phyloP scores from a whole-genome alignment of 495 filamentous ascomycete genomes.

The Daldinia concentrica region DNA sequence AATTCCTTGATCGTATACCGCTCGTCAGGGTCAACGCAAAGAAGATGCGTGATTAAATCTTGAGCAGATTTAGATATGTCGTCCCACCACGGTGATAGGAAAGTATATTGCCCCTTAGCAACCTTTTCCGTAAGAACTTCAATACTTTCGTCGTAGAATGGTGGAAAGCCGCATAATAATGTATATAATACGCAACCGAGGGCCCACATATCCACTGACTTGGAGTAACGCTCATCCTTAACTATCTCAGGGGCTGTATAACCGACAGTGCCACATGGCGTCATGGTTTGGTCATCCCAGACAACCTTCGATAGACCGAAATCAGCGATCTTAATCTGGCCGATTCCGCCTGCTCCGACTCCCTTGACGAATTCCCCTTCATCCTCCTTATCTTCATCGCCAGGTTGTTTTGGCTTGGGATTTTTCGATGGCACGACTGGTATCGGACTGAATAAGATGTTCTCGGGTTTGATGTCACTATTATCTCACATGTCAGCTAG shows the following conservation, averaged over 20 bases:
- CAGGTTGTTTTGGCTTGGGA: slow-evolving; percentile 78
- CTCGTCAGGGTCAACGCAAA: slow-evolving; percentile 92
- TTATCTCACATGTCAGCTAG: slow-evolving; percentile 31
- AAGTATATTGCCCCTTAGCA: slow-evolving; percentile 94
- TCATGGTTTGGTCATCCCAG: slow-evolving; percentile 99
- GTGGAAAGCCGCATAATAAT: slow-evolving; percentile 94
- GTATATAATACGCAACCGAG: slow-evolving; percentile 97
- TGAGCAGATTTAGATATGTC: slow-evolving; percentile 96
- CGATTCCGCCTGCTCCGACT: slow-evolving; percentile 90
- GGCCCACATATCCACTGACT: slow-evolving; percentile 99
- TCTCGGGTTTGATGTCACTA: slow-evolving; percentile 99
- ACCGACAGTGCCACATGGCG: slow-evolving; percentile 95
- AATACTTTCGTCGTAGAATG: slow-evolving; percentile 98
- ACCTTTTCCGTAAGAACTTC: slow-evolving; percentile 98
- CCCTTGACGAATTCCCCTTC: slow-evolving; percentile 92
- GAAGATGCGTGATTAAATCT: slow-evolving; percentile 90
- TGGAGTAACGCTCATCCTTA: slow-evolving; percentile 98
- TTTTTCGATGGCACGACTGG: slow-evolving; percentile 81
- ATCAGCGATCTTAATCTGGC: slow-evolving; percentile 95
- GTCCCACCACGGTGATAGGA: slow-evolving; percentile 99
- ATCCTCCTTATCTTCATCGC: slow-evolving; percentile 97
- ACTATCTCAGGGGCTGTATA: slow-evolving; percentile 99
- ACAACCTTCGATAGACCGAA: slow-evolving; percentile 98
- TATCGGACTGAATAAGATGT: slow-evolving; percentile 89
- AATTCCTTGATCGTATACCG: slow-evolving; percentile 90